Conservation (phyloP, 2,329 filamentous ascomycete species). For the Beauveria sp. region DNA sequence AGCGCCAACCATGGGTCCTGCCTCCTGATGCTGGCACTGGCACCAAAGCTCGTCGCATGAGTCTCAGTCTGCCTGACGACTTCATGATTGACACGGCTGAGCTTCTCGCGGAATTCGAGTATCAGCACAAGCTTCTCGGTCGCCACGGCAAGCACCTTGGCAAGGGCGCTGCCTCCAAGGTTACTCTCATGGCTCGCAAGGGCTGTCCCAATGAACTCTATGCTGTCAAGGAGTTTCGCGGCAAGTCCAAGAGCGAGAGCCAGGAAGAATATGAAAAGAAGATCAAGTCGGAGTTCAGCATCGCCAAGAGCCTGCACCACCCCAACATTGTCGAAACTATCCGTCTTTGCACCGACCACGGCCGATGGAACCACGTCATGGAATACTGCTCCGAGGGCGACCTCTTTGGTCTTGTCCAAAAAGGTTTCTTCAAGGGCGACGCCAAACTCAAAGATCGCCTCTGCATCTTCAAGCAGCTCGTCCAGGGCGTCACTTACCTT, state of each 20-base stretch:
- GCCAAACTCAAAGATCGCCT: constrained; percentile 62
- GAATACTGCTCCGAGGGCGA: constrained; percentile 82
- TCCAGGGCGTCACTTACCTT: constrained; percentile 75
- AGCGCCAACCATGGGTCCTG: constrained; percentile 49
- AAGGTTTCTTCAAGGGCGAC: constrained; percentile 57
- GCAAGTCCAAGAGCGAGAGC: constrained; percentile 61
- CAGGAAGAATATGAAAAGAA: constrained; percentile 75
- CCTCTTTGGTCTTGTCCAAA: constrained; percentile 66
- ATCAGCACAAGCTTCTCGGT: constrained; percentile 61
- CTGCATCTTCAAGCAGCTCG: constrained; percentile 83
- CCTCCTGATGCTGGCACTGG: constrained; percentile 64
- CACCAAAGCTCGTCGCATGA: constrained; percentile 71
- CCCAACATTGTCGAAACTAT: constrained; percentile 81
- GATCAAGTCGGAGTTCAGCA: constrained; percentile 85
- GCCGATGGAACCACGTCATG: constrained; percentile 87
- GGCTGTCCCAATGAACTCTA: constrained; percentile 58
- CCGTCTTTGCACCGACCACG: constrained; percentile 65
- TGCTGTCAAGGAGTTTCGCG: constrained; percentile 82
- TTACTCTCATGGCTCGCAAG: constrained; percentile 71
- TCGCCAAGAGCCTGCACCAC: constrained; percentile 77
- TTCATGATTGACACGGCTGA: constrained; percentile 65
- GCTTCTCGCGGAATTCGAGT: constrained; percentile 62
- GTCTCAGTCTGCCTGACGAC: constrained; percentile 64
- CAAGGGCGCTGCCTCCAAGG: constrained; percentile 75
- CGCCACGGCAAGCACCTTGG: constrained; percentile 69